Conservation (phyloP, 805 yeast genomes). For the Komagataella ulmi region DNA sequence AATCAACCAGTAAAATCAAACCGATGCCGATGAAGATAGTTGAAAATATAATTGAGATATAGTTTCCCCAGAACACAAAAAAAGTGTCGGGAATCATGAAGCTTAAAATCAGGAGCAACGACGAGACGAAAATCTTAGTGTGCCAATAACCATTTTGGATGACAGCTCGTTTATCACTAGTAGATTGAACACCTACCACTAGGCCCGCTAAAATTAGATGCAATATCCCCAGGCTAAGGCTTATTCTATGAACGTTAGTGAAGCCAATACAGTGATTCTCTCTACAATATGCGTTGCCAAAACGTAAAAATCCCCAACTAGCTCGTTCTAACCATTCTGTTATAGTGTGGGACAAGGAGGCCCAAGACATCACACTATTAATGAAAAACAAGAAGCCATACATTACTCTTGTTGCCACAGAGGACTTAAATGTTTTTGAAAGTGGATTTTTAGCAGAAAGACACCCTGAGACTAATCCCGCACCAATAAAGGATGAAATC, state of each 20-base stretch:
- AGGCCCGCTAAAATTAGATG: slow-evolving; percentile 61
- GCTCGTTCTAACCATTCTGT: slow-evolving; percentile 59
- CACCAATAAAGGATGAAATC: slow-evolving; percentile 68
- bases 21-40: slow-evolving; percentile 84
- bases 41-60: slow-evolving; percentile 74
- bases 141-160: slow-evolving; percentile 94
- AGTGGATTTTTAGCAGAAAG: slow-evolving; percentile 18
- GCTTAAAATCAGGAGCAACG: slow-evolving; percentile 39
- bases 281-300: slow-evolving; percentile 43
- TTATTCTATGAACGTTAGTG: slow-evolving; percentile 86
- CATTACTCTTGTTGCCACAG: slow-evolving; percentile 72
- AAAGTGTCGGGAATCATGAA: slow-evolving; percentile 81
- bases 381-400: slow-evolving; percentile 70
- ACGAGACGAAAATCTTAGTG: slow-evolving; percentile 50
- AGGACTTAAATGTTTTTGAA: slow-evolving; percentile 41
- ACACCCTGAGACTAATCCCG: slow-evolving; percentile 59
- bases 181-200: slow-evolving; percentile 63
- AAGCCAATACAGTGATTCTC: slow-evolving; percentile 83
- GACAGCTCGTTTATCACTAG: slow-evolving; percentile 63
- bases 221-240: slow-evolving; percentile 72
- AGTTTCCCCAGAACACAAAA: slow-evolving; percentile 83
- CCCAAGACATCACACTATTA: slow-evolving; percentile 83
- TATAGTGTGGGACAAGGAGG: slow-evolving; percentile 76
- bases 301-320: slow-evolving; percentile 54
- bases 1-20: slow-evolving; percentile 79